Base-by-base conservation (phyloP, 371 early-diverging fungal genomes). In the Saksenaea oblongispora region DNA sequence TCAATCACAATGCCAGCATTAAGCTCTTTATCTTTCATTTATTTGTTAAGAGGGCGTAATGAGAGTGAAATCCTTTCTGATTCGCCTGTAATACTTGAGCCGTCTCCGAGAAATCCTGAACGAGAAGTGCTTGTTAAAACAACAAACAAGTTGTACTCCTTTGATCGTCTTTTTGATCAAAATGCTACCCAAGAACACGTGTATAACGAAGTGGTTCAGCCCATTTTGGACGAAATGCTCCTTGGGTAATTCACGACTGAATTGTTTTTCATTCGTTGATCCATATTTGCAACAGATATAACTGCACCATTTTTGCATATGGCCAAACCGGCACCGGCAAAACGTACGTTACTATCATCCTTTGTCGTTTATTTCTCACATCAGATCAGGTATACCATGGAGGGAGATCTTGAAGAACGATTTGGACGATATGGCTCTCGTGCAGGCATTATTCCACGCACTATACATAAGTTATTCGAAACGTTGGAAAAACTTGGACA, bases 241-340 rank as follows among this genome's bases (percentile, higher is more conserved):
- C 61, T 67, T 28, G 84, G 84, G 75, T 78, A 74, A 61, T 41
- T 27, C 9, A 34, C 17, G 56, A 56, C 34, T 11, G 67, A 27
- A 14, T 36, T 34, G n/a, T 56, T 54, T 22, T 61, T 8, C 7
- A 31, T 17, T 9, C 22, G 13, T 34, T 64, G 1, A 24, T n/a
- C 0, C 31, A 9, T 18, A 1, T 34, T 22, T 41, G 62, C 28
- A 54, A 56, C 44, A 85, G 98, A 5, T 97, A 90, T 77, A 98
- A 95, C 76, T 96, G 98, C 74, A 97, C 97, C 26, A 91, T 98
- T 26, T 95, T 98, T 75, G 97, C 97, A 2, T 98, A 97, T 70
- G 98, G 93, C 3, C 92, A 95, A 74, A 97, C 96, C 1, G 96
- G 96, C 34, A 93, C 96, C 0, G 98, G 98, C 51, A 94, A 94